Conservation (phyloP, 148 eudicot species). For the Vaccinium vitisidaea region DNA sequence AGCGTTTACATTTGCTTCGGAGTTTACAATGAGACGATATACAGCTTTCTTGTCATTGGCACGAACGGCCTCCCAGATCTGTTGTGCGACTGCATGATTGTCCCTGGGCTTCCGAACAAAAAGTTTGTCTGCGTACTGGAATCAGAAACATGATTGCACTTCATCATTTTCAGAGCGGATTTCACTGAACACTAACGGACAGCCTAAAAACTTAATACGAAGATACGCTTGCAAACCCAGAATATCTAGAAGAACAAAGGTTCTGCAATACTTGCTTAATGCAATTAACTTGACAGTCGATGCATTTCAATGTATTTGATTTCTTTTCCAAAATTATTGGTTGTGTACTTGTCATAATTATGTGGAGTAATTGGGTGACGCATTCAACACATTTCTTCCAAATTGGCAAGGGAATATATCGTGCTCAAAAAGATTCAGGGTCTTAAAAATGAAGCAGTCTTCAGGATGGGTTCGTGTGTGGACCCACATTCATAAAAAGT, state of each 20-base stretch:
- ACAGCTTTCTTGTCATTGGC: constrained; percentile 81
- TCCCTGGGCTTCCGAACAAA: constrained; percentile 77
- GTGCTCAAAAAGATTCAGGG: not conserved
- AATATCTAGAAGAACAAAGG: not conserved
- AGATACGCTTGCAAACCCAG: not conserved
- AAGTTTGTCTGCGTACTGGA: constrained; percentile 83
- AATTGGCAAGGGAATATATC: not conserved
- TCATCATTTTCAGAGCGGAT: not conserved
- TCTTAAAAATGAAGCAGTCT: not conserved
- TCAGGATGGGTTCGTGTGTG: not conserved
- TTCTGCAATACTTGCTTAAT: not conserved
- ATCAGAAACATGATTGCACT: constrained; percentile 3
- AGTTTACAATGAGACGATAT: constrained; percentile 72
- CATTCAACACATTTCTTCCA: not conserved
- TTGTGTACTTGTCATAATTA: not conserved
- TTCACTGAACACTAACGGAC: not conserved
- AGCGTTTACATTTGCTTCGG: constrained; percentile 72
- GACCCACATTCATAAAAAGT: not conserved
- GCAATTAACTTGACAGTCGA: not conserved
- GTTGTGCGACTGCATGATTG: constrained; percentile 48
- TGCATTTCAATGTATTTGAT: not conserved
- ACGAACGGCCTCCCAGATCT: constrained; percentile 94
- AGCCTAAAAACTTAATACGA: not conserved
- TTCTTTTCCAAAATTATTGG: not conserved
- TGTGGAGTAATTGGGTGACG: not conserved